Conservation (phyloP, 2,329 filamentous ascomycete genomes). For the Podosphaera fusca region DNA sequence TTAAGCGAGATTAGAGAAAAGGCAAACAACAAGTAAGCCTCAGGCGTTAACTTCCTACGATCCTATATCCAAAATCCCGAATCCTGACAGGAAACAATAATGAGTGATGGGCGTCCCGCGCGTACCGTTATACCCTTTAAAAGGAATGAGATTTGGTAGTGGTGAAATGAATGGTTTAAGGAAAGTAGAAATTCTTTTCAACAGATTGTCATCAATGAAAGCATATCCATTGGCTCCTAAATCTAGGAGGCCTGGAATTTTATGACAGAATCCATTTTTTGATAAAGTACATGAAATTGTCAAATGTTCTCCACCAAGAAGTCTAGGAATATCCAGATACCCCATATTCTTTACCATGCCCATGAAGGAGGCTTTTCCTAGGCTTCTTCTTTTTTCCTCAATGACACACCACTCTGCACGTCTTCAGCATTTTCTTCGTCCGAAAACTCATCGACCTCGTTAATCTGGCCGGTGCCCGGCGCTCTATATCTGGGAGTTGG, state of each 20-base stretch:
- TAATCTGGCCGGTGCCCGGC: not conserved
- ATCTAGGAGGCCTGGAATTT: not conserved
- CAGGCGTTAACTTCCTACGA: too few species aligned
- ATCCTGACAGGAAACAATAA: too few species aligned
- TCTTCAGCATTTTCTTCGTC: not conserved
- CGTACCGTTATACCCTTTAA: not conserved
- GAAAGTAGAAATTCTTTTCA: not conserved
- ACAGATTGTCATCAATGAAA: too few species aligned
- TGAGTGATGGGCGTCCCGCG: too few species aligned
- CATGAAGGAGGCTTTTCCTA: not conserved
- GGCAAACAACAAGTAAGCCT: too few species aligned
- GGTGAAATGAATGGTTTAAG: not conserved
- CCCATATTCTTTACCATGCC: not conserved
- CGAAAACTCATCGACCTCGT: not conserved
- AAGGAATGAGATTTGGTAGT: not conserved
- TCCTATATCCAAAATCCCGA: too few species aligned
- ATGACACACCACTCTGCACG: too few species aligned
- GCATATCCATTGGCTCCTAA: not conserved
- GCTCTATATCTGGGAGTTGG: not conserved
- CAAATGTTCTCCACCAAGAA: not conserved
- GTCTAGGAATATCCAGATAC: not conserved
- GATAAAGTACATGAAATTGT: not conserved
- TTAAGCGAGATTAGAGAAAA: too few species aligned
- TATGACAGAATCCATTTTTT: not conserved
- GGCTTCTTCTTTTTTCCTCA: not conserved